Evolutionary conservation across 164 flowering plant genomes (phyloP), one percentile per base, ranked within the genome.

Genomic region (Stephania japonica): DNA sequence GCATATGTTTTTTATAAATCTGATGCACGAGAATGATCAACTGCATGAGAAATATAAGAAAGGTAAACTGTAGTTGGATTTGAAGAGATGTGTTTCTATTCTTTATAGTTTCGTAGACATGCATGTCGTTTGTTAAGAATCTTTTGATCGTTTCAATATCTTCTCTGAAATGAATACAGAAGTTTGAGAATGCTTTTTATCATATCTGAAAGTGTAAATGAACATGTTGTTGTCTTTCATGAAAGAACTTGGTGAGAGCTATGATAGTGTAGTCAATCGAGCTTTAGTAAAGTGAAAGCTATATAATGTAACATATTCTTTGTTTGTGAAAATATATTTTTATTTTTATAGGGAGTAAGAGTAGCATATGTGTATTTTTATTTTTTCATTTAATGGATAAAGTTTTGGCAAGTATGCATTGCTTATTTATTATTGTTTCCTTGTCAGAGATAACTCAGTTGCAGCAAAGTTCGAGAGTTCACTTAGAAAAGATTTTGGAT

Each of bases 41-140:
- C 90, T 90, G 53, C 82, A 84, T 80, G 86, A 86, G 26, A 42
- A 80, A n/a, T 89, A 90, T 75, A 87, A 89, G 75, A 89, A 88
- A 84, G 94, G 98, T 90, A 32, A 32, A 32, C 38, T 32, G 38
- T 32, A 32, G 38, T 11, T 56, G 21, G 56, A 16, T 16, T 42
- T 56, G 63, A 49, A 65, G 38, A 32, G 38, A 32, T 32, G 4
- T 32, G 38, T 32, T 32, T 41, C 3, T 42, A 2, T 44, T 0
- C 23, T 24, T 25, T 21, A 32, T 64, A 19, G n/a, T n/a, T n/a
- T n/a, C n/a, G n/a, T n/a, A n/a, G n/a, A n/a, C n/a, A 32, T 32
- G 38, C 38, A 2, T 32, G 38, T n/a, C 38, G 38, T 32, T 32
- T 32, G 38, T 32, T 32, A 32, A 32, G 3, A 2, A 32, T 32